phyloP scores from a whole-genome alignment of 1,284 basidiomycete species.

The Leccinum subrobustum region DNA sequence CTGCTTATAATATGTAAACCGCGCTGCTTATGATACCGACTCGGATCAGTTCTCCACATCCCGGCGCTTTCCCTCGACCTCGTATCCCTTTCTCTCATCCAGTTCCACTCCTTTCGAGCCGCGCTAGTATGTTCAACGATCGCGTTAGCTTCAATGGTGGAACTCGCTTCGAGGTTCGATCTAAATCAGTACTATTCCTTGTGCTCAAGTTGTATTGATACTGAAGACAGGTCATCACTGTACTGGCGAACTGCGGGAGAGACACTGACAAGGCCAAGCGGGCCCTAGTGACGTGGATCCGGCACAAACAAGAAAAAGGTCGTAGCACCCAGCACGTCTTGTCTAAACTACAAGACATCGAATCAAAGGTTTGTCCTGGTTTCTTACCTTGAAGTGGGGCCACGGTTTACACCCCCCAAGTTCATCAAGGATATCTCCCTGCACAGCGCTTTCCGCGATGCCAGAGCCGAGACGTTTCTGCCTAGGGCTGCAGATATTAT shows the following conservation, averaged over 20 bases:
- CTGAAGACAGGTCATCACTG: constrained; percentile 29
- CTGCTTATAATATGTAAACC: constrained; percentile 1
- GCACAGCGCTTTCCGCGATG: constrained; percentile 33
- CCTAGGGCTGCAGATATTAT: constrained; percentile 30
- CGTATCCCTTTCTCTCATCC: neutral
- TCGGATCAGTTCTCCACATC: neutral
- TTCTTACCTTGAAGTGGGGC: neutral
- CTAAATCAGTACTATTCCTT: neutral
- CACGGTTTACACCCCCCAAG: constrained; percentile 19
- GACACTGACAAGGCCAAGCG: constrained; percentile 29
- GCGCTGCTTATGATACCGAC: constrained; percentile 18
- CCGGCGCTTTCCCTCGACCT: constrained; percentile 1
- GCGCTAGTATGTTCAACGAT: constrained; percentile 26
- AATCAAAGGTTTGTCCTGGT: constrained; percentile 28
- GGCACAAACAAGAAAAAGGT: constrained; percentile 29
- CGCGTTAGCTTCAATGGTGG: constrained; percentile 30
- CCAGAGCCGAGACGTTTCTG: constrained; percentile 29
- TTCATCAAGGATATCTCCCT: constrained; percentile 30
- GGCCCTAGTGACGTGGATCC: constrained; percentile 34
- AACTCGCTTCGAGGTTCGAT: constrained; percentile 32
- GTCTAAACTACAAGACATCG: constrained; percentile 27
- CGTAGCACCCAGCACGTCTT: constrained; percentile 34
- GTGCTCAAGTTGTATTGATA: neutral
- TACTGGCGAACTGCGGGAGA: constrained; percentile 33
- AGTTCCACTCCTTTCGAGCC: neutral